Conservation (phyloP, 768 basidiomycete genomes). For the Mycena rosella region DNA sequence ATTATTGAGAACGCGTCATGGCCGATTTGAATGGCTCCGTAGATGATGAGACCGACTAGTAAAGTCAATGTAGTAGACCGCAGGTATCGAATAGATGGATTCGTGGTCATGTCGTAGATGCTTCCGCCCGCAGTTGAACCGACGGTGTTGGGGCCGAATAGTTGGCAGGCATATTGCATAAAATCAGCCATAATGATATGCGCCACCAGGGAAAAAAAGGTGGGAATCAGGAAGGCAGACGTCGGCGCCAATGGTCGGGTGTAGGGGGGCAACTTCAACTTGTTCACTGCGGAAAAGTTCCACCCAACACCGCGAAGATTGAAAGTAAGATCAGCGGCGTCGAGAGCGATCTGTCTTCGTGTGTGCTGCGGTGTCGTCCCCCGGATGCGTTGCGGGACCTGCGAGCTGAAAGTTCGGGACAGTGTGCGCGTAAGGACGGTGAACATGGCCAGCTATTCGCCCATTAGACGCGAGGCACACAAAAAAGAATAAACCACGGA, state of each 20-base stretch:
- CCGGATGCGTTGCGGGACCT: constrained; percentile 29
- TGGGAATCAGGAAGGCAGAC: constrained; percentile 51
- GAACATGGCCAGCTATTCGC: constrained; percentile 51
- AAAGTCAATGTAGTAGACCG: constrained; percentile 60
- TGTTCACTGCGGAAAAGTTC: constrained; percentile 65
- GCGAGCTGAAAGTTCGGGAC: constrained; percentile 26
- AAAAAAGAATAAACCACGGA: constrained; percentile 42
- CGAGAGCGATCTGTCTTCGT: constrained; percentile 40
- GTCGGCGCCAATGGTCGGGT: constrained; percentile 55
- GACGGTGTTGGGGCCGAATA: constrained; percentile 58
- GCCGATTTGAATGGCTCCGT: constrained; percentile 56
- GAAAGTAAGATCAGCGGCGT: constrained; percentile 63
- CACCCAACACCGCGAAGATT: constrained; percentile 72
- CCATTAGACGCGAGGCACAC: not conserved
- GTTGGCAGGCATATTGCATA: constrained; percentile 61
- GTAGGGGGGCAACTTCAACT: constrained; percentile 57
- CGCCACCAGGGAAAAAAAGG: constrained; percentile 47
- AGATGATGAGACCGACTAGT: constrained; percentile 58
- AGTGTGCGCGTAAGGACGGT: constrained; percentile 16
- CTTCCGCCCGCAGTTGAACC: constrained; percentile 54
- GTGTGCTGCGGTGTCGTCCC: not conserved
- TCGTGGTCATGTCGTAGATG: constrained; percentile 55
- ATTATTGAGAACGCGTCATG: constrained; percentile 59
- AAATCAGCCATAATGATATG: constrained; percentile 59
- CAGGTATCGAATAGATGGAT: constrained; percentile 50